Base-by-base conservation (phyloP, 305 asterid species). In the Fraxinus paxiana region DNA sequence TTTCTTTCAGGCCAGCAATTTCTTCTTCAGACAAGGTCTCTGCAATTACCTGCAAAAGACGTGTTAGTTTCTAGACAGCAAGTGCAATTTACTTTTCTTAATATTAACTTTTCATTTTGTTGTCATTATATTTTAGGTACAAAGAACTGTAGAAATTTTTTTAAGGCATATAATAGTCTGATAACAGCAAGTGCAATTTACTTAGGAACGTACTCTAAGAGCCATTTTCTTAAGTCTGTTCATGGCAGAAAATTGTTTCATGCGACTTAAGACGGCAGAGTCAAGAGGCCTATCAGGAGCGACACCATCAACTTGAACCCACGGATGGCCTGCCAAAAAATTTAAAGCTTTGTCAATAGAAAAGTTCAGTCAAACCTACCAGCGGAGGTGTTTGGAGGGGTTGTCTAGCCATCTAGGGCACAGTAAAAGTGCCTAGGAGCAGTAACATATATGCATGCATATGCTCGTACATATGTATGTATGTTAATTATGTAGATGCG, bases 151-250 rank as follows among this genome's bases (percentile, higher is more conserved):
- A 61, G 71, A 61, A 61, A 22, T 20, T 13, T 22, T 6, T 8
- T 35, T 61, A 22, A 61, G 71, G n/a, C 33, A 22, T 61, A 24
- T 61, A 61, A 61, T 3, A 61, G n/a, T 22, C 71, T 61, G 71
- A 61, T 22, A 61, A 61, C 4, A 2, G 31, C n/a, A 22, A 61
- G 22, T 22, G 31, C 2, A 20, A 61, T 61, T 20, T 61, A 22
- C 71, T 56, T 33, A 10, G 8, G 77, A 72, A 82, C 92, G 79
- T 87, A 92, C 96, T 82, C 96, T 83, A 63, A 92, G 86, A 84
- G 96, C 94, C 96, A 92, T 92, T 86, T 90, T 92, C 89, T 92
- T 92, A 85, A 90, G 96, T 82, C 91, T 88, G 82, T 92, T 92
- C 96, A 90, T 92, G 0, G 94, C 96, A 43, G 93, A 90, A 83